phyloP scores from a whole-genome alignment of 139 green algal genomes.

The Dunaliella primolecta region DNA sequence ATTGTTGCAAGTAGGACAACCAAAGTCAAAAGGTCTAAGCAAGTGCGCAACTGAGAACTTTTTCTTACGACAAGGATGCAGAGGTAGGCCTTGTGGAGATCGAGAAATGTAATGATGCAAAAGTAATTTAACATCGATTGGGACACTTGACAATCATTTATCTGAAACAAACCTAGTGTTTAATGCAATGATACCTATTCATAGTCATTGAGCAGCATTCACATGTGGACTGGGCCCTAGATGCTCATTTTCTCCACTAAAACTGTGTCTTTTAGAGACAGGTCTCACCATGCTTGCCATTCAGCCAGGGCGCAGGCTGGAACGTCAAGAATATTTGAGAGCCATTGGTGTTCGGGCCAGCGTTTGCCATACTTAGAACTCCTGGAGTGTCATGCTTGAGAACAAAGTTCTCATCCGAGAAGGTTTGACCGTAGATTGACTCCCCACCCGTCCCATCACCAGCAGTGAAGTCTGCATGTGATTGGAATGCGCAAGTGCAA shows the following conservation, averaged over 20 bases:
- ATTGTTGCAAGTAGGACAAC: background rate
- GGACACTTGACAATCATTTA: no score
- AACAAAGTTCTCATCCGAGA: conserved; percentile 86
- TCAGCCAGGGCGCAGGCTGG: conserved; percentile 66
- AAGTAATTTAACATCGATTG: no score
- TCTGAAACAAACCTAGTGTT: no score
- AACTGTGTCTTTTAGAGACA: no score
- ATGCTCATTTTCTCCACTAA: no score
- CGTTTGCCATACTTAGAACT: conserved; percentile 69
- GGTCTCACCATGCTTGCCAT: conserved; percentile 72
- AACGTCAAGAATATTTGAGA: conserved; percentile 79
- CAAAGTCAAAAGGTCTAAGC: background rate
- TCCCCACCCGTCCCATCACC: conserved; percentile 78
- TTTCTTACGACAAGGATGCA: no score
- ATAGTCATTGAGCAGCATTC: no score
- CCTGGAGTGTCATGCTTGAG: conserved; percentile 77
- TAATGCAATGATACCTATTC: no score
- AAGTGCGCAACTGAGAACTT: background rate
- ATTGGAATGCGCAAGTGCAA: no score
- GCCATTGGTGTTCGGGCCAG: conserved; percentile 70
- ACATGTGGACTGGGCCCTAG: background rate
- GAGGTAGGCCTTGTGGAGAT: no score
- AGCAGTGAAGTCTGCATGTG: conserved; percentile 30
- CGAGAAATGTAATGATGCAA: no score
- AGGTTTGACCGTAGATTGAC: conserved; percentile 84